phyloP scores from a whole-genome alignment of 108 stramenopile species.

The Poteriospumella lacustris region DNA sequence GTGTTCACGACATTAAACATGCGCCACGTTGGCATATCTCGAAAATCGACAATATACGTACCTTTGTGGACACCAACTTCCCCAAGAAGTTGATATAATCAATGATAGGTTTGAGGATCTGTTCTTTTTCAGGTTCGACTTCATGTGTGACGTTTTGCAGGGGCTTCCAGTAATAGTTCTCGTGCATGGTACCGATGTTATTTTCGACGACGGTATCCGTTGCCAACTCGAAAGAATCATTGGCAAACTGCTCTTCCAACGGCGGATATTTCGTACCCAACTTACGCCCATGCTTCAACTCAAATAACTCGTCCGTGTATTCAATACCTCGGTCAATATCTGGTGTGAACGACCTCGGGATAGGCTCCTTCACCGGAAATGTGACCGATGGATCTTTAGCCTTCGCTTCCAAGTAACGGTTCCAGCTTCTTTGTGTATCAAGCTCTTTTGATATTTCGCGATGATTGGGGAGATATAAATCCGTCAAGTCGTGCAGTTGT shows the following conservation, averaged over 20 bases:
- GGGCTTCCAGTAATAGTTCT: conserved; percentile 6
- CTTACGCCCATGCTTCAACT: not conserved
- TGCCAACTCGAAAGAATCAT: not conserved
- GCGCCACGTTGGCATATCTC: not conserved
- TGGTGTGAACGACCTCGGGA: not conserved
- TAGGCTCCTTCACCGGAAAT: not conserved
- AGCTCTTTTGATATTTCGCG: not conserved
- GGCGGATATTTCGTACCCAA: not conserved
- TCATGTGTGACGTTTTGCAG: not conserved
- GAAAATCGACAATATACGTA: not conserved
- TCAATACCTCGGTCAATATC: not conserved
- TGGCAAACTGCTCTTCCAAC: not conserved
- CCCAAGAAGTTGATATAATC: not conserved
- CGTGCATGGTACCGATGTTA: not conserved
- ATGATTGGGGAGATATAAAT: conserved; percentile 13
- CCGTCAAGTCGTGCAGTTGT: not conserved
- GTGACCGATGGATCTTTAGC: not conserved
- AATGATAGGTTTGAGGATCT: not conserved
- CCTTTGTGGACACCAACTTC: not conserved
- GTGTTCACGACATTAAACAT: not conserved
- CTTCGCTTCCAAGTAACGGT: not conserved
- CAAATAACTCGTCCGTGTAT: conserved; percentile 11
- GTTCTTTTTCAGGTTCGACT: not conserved
- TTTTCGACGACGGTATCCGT: not conserved
- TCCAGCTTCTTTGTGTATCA: not conserved